These are phyloP conservation scores for Colletotrichum caudatum DNA, from an alignment of 2,329 filamentous ascomycete species.

Conservation along the genomic window DNA sequence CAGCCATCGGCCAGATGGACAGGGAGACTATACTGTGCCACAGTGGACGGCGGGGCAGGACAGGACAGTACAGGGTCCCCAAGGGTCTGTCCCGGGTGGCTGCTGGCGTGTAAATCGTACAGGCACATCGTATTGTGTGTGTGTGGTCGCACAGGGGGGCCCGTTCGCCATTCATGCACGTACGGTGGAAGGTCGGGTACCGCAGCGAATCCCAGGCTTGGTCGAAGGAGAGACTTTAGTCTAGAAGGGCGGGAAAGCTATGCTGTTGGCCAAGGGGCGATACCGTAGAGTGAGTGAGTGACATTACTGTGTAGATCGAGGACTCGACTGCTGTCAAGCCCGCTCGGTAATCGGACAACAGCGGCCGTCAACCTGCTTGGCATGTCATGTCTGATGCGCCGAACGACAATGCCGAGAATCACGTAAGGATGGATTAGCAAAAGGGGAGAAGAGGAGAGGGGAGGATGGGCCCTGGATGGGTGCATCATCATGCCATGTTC, in stretches of 20 bases:
- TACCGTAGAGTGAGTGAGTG: neutral
- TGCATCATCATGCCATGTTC: constrained; percentile 39
- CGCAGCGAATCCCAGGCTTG: constrained; percentile 18
- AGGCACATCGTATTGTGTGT: neutral
- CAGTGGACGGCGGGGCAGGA: neutral
- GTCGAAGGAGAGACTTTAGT: constrained; percentile 10
- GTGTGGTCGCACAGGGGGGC: constrained; percentile 24
- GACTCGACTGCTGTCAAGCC: constrained; percentile 7
- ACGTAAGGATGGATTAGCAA: neutral
- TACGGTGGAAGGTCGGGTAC: constrained; percentile 23
- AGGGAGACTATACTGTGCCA: constrained; percentile 27
- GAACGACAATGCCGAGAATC: constrained; percentile 7
- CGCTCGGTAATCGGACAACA: constrained; percentile 17
- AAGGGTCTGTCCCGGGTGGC: constrained; percentile 28
- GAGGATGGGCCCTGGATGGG: constrained; percentile 10
- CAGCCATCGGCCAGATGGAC: constrained; percentile 21
- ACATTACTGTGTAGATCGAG: neutral
- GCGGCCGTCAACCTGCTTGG: constrained; percentile 1
- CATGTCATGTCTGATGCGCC: neutral
- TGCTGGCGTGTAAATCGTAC: constrained; percentile 1
- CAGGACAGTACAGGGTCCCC: neutral
- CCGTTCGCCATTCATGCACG: constrained; percentile 35
- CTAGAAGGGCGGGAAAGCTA: constrained; percentile 27
- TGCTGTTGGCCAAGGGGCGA: neutral
- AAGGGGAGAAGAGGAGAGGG: constrained; percentile 2